These are phyloP conservation scores for Xylaria intraflava DNA, from an alignment of 495 filamentous ascomycete species.

Conservation along the genomic window DNA sequence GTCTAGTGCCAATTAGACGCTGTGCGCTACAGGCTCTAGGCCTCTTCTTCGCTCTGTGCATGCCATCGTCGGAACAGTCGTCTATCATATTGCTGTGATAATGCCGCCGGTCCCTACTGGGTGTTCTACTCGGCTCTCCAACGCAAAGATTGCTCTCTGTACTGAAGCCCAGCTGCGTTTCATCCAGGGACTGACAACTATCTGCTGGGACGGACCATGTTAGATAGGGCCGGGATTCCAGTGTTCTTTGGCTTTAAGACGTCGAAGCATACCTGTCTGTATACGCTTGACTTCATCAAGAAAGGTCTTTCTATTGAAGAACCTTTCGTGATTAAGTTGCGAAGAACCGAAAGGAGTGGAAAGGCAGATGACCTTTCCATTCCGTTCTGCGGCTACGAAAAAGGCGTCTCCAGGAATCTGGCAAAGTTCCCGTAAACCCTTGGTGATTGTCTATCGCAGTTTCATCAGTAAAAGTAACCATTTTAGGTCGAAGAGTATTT, in stretches of 20 bases:
- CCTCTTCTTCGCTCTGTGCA: slow-evolving; percentile 31
- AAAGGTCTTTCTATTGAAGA: slow-evolving; percentile 1
- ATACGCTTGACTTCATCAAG: not conserved
- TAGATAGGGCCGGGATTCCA: not conserved
- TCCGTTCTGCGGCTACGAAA: slow-evolving; percentile 6
- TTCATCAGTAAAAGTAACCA: not conserved
- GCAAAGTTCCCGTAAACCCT: slow-evolving; percentile 2
- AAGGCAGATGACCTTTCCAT: not conserved
- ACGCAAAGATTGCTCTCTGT: not conserved
- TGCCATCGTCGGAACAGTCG: slow-evolving; percentile 7
- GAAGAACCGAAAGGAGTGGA: not conserved
- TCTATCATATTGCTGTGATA: not conserved
- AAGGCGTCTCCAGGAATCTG: slow-evolving; percentile 2
- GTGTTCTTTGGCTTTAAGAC: not conserved
- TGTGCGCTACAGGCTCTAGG: slow-evolving; percentile 23
- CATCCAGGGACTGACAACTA: not conserved
- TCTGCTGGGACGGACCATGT: not conserved
- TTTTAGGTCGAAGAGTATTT: not conserved
- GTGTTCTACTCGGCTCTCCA: not conserved
- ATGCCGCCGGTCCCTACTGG: not conserved
- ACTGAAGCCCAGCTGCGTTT: not conserved
- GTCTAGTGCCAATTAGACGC: slow-evolving; percentile 18
- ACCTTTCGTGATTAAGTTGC: slow-evolving; percentile 2
- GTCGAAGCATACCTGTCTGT: not conserved
- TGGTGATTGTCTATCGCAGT: not conserved